Evolutionary conservation across 306 rosid species (phyloP).

Genomic region (Vigna angularis): DNA sequence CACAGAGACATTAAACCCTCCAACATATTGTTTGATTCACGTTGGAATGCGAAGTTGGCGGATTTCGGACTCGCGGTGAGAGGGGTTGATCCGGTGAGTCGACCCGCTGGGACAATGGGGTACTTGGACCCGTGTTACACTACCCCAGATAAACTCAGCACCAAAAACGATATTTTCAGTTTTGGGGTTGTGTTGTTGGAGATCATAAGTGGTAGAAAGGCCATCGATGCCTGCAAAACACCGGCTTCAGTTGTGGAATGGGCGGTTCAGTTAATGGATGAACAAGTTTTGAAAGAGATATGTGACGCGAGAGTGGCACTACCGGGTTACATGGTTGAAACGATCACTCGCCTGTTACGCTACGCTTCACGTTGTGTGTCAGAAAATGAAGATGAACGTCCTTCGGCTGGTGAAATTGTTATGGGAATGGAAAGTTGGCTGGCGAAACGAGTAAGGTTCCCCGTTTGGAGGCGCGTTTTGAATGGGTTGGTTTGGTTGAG

Average conservation of each 20-base stretch:
- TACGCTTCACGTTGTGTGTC: conserved; percentile 58
- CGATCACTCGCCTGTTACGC: conserved; percentile 15
- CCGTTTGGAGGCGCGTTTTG: conserved; percentile 46
- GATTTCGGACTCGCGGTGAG: conserved; percentile 69
- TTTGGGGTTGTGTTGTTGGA: conserved; percentile 69
- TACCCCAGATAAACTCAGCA: conserved; percentile 53
- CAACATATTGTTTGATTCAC: conserved; percentile 61
- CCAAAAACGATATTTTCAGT: conserved; percentile 62
- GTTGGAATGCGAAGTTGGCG: conserved; percentile 58
- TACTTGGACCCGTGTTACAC: conserved; percentile 68
- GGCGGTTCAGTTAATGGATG: conserved; percentile 54
- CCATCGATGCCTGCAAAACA: conserved; percentile 49
- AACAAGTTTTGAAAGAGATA: neutral
- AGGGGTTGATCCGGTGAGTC: conserved; percentile 16
- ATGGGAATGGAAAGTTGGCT: conserved; percentile 44
- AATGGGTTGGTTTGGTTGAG: conserved; percentile 4
- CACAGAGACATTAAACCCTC: conserved; percentile 68
- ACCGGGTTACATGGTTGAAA: conserved; percentile 32
- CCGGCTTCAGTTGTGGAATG: conserved; percentile 56
- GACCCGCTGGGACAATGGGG: conserved; percentile 69
- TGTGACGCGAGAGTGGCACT: conserved; percentile 42
- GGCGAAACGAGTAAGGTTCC: conserved; percentile 40
- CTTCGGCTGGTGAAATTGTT: conserved; percentile 50
- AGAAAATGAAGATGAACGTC: conserved; percentile 49
- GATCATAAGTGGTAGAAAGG: conserved; percentile 56